Evolutionary conservation across 2,329 filamentous ascomycete genomes (phyloP).

Genomic region (Aspergillus chevalieri): DNA sequence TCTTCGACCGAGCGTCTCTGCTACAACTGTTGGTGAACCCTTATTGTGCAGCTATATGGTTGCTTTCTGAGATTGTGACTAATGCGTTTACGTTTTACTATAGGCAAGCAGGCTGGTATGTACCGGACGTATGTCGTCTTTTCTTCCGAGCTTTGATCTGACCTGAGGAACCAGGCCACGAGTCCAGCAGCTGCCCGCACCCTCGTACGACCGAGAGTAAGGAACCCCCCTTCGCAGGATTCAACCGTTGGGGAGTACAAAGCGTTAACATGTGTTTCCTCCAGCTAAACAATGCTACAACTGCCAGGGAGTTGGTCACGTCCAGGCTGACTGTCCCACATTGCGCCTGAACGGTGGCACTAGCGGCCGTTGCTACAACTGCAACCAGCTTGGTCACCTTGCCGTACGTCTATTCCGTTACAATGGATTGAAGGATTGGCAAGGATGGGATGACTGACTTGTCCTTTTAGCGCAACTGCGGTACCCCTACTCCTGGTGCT

Average conservation of each 20-base stretch:
- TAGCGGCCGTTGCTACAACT: conserved; percentile 92
- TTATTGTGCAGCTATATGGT: conserved; percentile 1
- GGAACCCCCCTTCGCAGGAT: conserved; percentile 19
- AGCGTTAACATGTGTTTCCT: conserved; percentile 14
- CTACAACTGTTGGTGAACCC: conserved; percentile 80
- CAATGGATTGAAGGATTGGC: not conserved
- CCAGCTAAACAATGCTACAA: conserved; percentile 98
- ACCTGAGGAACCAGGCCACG: conserved; percentile 58
- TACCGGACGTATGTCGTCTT: conserved; percentile 10
- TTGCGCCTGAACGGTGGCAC: conserved; percentile 77
- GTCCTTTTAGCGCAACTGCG: conserved; percentile 66
- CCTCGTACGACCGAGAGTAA: conserved; percentile 89
- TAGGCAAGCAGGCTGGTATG: conserved; percentile 44
- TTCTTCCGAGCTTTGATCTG: conserved; percentile 11
- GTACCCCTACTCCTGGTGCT: conserved; percentile 60
- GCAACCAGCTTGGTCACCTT: conserved; percentile 85
- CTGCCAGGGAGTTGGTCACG: conserved; percentile 96
- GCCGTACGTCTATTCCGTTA: conserved; percentile 54
- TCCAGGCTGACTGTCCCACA: conserved; percentile 97
- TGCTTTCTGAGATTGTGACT: conserved; percentile 13
- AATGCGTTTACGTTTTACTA: conserved; percentile 9
- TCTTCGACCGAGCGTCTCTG: conserved; percentile 95
- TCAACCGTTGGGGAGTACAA: conserved; percentile 4
- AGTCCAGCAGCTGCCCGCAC: conserved; percentile 95
- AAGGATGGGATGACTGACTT: not conserved